These are phyloP conservation scores for Hypoxylon subgilvum DNA, from an alignment of 495 filamentous ascomycete species.

Conservation along the genomic window DNA sequence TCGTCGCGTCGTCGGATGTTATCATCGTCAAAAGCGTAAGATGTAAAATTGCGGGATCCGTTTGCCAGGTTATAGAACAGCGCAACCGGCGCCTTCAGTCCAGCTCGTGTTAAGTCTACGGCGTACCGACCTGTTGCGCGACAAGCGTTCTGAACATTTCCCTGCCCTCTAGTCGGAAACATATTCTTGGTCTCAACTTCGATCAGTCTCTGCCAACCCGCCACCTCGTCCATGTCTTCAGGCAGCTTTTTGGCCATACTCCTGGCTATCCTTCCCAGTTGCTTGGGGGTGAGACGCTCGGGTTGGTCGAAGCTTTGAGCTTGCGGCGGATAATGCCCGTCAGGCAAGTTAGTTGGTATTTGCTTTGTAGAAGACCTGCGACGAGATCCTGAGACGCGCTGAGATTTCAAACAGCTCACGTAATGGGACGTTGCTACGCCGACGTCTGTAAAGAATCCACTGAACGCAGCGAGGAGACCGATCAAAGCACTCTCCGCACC, in stretches of 20 bases:
- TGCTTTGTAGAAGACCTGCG: slow-evolving; percentile 1
- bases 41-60: slow-evolving; percentile 26
- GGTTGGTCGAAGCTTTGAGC: background rate
- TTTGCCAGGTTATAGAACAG: slow-evolving; percentile 44
- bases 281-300: slow-evolving; percentile 15
- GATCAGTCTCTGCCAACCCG: background rate
- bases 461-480: slow-evolving; percentile 63
- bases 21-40: slow-evolving; percentile 14
- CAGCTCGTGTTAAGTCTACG: slow-evolving; percentile 13
- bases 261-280: slow-evolving; percentile 28
- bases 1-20: slow-evolving; percentile 60
- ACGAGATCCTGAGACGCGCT: background rate
- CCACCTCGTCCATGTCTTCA: background rate
- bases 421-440: slow-evolving; percentile 68
- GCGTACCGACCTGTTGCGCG: slow-evolving; percentile 32
- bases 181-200: background rate
- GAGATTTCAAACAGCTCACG: slow-evolving; percentile 53
- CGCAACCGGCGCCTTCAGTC: slow-evolving; percentile 36
- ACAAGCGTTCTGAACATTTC: slow-evolving; percentile 21
- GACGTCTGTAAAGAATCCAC: slow-evolving; percentile 63
- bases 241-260: slow-evolving; percentile 28
- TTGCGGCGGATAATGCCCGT: background rate
- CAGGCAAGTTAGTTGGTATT: background rate
- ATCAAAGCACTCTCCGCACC: slow-evolving; percentile 62
- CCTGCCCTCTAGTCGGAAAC: slow-evolving; percentile 17